A percentile compares a stretch with the other conserved stretches of the same genome.
Conservation (phyloP, 192 early-diverging fungal genomes). For the Entomortierella parvispora region DNA sequence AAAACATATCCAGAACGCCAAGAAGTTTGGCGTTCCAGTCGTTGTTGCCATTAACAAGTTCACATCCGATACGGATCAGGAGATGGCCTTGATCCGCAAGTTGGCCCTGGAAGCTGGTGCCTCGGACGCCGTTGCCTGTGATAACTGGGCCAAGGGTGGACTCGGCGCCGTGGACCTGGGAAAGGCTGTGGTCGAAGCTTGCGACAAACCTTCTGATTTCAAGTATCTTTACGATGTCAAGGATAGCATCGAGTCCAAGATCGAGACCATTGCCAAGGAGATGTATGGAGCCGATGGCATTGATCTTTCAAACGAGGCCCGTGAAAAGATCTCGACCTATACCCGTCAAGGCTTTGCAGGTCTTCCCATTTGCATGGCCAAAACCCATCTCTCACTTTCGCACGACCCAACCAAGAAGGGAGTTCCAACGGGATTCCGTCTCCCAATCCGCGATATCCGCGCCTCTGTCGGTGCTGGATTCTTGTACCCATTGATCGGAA, state of each 20-base stretch:
- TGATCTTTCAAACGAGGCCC: constrained; percentile 83
- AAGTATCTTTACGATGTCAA: constrained; percentile 90
- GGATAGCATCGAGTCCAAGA: constrained; percentile 87
- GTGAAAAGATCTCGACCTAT: constrained; percentile 89
- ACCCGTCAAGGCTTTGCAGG: constrained; percentile 87
- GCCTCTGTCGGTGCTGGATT: constrained; percentile 97
- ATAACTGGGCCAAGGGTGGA: constrained; percentile 97
- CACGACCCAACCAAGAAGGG: constrained; percentile 93
- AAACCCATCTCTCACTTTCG: constrained; percentile 95
- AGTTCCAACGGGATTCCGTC: constrained; percentile 90
- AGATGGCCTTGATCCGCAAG: constrained; percentile 81
- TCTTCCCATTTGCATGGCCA: constrained; percentile 99
- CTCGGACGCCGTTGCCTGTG: constrained; percentile 82
- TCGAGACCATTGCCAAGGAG: constrained; percentile 89
- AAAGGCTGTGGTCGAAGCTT: constrained; percentile 82
- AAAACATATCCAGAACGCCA: constrained; percentile 93
- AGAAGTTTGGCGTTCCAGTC: constrained; percentile 87
- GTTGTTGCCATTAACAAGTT: constrained; percentile 95
- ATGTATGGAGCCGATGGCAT: constrained; percentile 97
- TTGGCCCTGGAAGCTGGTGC: constrained; percentile 88
- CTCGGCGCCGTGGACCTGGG: constrained; percentile 89
- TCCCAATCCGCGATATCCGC: constrained; percentile 95
- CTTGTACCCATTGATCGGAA: constrained; percentile 94
- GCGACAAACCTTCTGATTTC: constrained; percentile 69
- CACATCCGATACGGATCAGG: constrained; percentile 85